These are phyloP conservation scores for Ganoderma lucidum DNA, from an alignment of 1,284 basidiomycete genomes.

Conservation along the genomic window DNA sequence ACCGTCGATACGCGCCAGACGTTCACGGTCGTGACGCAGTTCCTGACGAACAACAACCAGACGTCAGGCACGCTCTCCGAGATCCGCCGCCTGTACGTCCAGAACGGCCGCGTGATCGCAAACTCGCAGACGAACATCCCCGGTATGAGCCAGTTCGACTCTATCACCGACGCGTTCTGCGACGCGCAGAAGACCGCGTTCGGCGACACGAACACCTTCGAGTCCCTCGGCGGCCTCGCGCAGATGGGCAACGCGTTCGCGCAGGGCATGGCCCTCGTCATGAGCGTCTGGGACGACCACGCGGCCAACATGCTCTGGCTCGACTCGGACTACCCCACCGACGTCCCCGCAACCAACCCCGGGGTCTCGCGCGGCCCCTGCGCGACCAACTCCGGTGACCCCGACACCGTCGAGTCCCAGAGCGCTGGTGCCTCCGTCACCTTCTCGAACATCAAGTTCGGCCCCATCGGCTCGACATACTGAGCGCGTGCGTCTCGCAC, in stretches of 20 bases:
- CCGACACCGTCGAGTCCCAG: slow-evolving; percentile 42
- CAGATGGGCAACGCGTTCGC: slow-evolving; percentile 53
- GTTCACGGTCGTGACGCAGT: slow-evolving; percentile 65
- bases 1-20: slow-evolving; percentile 53
- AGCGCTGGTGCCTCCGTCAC: slow-evolving; percentile 36
- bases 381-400: slow-evolving; percentile 44
- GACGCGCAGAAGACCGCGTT: slow-evolving; percentile 47
- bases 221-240: slow-evolving; percentile 51
- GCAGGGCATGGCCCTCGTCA: slow-evolving; percentile 59
- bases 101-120: slow-evolving; percentile 58
- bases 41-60: slow-evolving; percentile 56
- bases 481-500: slow-evolving; percentile 11
- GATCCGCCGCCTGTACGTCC: slow-evolving; percentile 62
- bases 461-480: slow-evolving; percentile 45
- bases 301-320: slow-evolving; percentile 51
- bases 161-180: slow-evolving; percentile 49
- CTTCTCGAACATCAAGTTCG: slow-evolving; percentile 49
- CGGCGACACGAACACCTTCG: slow-evolving; percentile 55
- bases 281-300: slow-evolving; percentile 58
- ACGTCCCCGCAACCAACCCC: slow-evolving; percentile 39
- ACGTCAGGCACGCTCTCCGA: slow-evolving; percentile 54
- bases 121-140: slow-evolving; percentile 55
- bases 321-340: slow-evolving; percentile 47
- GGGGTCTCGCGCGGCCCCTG: slow-evolving; percentile 49
- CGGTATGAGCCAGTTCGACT: slow-evolving; percentile 47